Evolutionary conservation across 495 filamentous ascomycete species (phyloP).

Genomic region (Penicillium riverlandense): DNA sequence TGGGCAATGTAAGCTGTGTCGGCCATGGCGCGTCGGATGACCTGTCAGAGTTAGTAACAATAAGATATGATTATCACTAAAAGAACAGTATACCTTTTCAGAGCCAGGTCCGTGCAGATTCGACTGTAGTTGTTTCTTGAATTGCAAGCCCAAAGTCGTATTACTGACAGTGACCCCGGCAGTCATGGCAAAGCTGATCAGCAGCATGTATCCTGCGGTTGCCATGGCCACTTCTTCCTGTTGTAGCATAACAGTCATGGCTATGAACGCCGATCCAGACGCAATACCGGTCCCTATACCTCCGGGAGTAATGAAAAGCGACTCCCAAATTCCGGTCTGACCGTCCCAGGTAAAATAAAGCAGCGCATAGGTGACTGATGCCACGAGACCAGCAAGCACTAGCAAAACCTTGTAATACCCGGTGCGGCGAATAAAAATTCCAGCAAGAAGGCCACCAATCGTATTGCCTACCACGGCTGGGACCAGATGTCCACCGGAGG

Average conservation of each 20-base stretch:
- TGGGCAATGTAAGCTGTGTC: slow-evolving; percentile 29
- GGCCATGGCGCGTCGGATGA: slow-evolving; percentile 29
- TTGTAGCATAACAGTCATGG: slow-evolving; percentile 46
- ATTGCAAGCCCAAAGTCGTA: slow-evolving; percentile 28
- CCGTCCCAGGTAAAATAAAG: slow-evolving; percentile 57
- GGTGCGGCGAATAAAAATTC: slow-evolving; percentile 49
- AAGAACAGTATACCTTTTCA: slow-evolving; percentile 10
- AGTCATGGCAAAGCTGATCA: slow-evolving; percentile 43
- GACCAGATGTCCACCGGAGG: slow-evolving; percentile 53
- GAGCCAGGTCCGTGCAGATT: slow-evolving; percentile 22
- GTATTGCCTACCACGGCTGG: slow-evolving; percentile 62
- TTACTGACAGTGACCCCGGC: slow-evolving; percentile 45
- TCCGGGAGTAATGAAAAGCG: slow-evolving; percentile 55
- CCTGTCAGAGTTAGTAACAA: slow-evolving; percentile 10
- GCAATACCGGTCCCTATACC: slow-evolving; percentile 51
- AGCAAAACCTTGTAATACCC: slow-evolving; percentile 53
- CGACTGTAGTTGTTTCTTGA: slow-evolving; percentile 19
- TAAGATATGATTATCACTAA: background rate
- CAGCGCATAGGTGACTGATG: slow-evolving; percentile 45
- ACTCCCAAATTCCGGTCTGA: slow-evolving; percentile 50
- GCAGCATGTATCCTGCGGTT: slow-evolving; percentile 45
- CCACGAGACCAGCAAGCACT: slow-evolving; percentile 41
- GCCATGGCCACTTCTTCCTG: slow-evolving; percentile 48
- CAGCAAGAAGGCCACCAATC: slow-evolving; percentile 52
- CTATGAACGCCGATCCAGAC: slow-evolving; percentile 46